Evolutionary conservation across 2,329 filamentous ascomycete species (phyloP), one percentile per base, ranked within the genome.

Genomic region (Fusarium agapanthi): DNA sequence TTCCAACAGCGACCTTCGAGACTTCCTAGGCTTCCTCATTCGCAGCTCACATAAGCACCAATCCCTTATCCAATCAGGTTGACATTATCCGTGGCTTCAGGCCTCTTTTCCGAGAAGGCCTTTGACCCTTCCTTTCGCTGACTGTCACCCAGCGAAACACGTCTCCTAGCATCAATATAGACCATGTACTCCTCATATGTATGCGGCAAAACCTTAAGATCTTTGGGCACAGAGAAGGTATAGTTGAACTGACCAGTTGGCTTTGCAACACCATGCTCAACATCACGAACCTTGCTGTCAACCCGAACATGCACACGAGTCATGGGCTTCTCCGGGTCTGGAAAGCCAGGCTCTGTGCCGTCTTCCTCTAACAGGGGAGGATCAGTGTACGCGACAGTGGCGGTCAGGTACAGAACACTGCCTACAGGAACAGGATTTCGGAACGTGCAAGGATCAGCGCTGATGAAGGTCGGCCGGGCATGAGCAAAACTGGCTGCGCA

Each of bases 161-260:
- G 73, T 54, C 78, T 72, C 43, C 73, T 70, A 3, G 78, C 78
- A 72, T 79, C 78, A 16, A 78, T 73, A 34, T 77, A 79, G 15
- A 79, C 75, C 78, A 79, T 79, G 11, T 77, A 78, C 71, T 79
- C 78, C 22, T 78, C 72, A 60, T 79, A 79, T 2, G 76, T 78
- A 45, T 79, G 69, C 5, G 78, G 78, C 43, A 79, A 56, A 18
- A 79, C 77, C 53, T 77, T 77, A 0, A 79, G 32, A 4, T 77
- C 44, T 56, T 77, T 79, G 5, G 76, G 75, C 7, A 79, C 78
- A 2, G 75, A 77, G 35, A 79, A 79, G 2, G 78, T 79, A 34
- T 79, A 79, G 61, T 79, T 79, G 61, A 79, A 79, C 40, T 79
- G 77, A 3, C 78, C 78, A 13, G 78, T 79, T 1, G 76, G 53